Evolutionary conservation across 805 yeast species (phyloP).

Genomic region (Candida nemodendra): DNA sequence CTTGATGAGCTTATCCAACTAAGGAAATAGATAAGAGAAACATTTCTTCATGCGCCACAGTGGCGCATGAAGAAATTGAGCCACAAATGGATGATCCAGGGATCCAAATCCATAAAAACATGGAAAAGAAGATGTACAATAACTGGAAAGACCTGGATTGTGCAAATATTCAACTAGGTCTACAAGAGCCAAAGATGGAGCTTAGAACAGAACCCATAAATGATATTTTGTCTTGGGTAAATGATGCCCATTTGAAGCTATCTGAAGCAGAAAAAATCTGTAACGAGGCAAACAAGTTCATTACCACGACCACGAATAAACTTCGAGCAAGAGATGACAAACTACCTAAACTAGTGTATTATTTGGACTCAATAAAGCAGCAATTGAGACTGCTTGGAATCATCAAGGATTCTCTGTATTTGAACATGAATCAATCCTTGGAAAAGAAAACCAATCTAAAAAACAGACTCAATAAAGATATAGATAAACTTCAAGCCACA

Average conservation of each 20-base stretch:
- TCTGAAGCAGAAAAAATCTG: conserved; percentile 51
- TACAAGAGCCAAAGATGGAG: too few species aligned
- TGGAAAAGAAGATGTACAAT: too few species aligned
- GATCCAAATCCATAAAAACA: too few species aligned
- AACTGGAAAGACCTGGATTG: too few species aligned
- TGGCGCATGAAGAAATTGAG: too few species aligned
- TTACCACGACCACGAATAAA: conserved; percentile 36
- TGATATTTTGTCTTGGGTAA: conserved; percentile 35
- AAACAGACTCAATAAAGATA: conserved; percentile 28
- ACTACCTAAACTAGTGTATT: conserved; percentile 43
- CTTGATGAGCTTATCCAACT: too few species aligned
- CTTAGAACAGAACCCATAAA: too few species aligned
- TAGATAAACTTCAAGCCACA: conserved; percentile 33
- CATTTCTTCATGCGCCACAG: too few species aligned
- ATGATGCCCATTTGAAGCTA: conserved; percentile 48
- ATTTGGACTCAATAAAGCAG: conserved; percentile 43
- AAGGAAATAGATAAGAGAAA: too few species aligned
- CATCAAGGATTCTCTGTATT: conserved; percentile 28
- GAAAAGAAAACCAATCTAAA: conserved; percentile 22
- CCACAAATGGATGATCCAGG: too few species aligned
- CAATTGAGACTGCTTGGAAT: conserved; percentile 45
- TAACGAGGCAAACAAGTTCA: conserved; percentile 44
- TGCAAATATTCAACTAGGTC: too few species aligned
- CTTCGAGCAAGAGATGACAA: conserved; percentile 41
- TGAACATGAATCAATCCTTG: conserved; percentile 29